phyloP scores from a whole-genome alignment of 257 asterid genomes.

The Solanum lignicaule region DNA sequence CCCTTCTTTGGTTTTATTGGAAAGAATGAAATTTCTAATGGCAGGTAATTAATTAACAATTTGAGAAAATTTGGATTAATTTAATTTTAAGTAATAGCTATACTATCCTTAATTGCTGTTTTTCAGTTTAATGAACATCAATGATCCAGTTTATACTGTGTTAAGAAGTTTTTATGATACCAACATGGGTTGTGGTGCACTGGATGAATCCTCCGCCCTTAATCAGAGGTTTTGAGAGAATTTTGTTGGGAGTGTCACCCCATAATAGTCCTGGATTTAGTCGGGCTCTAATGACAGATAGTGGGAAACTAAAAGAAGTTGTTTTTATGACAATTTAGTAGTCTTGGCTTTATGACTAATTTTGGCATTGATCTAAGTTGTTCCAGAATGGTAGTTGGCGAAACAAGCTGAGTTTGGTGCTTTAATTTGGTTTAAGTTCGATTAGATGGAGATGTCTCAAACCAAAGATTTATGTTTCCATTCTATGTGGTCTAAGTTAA shows the following conservation, averaged over 20 bases:
- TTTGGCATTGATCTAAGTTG: background rate
- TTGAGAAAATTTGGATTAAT: background rate
- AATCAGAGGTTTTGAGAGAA: too few relatives aligned
- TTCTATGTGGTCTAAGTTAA: background rate
- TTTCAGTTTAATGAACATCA: background rate
- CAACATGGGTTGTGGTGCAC: too few relatives aligned
- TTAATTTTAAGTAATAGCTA: background rate
- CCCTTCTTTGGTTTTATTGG: slow-evolving; percentile 88
- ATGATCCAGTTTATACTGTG: background rate
- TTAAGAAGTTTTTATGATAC: background rate
- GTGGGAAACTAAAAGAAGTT: too few relatives aligned
- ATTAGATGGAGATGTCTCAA: background rate
- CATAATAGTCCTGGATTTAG: too few relatives aligned
- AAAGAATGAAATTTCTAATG: slow-evolving; percentile 90
- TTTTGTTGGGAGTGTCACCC: too few relatives aligned
- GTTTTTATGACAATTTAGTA: background rate
- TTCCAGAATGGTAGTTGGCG: background rate
- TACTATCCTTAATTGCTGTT: background rate
- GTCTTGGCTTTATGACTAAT: background rate
- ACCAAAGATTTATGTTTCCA: background rate
- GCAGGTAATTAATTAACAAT: slow-evolving; percentile 43
- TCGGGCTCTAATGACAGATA: too few relatives aligned
- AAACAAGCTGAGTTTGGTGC: background rate
- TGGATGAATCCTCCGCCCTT: too few relatives aligned
- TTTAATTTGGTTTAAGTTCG: background rate